Percentiles rank a stretch among this genome's conserved stretches.
phyloP scores from a whole-genome alignment of 2,329 filamentous ascomycete genomes.

The Aspergillus fumigatus region DNA sequence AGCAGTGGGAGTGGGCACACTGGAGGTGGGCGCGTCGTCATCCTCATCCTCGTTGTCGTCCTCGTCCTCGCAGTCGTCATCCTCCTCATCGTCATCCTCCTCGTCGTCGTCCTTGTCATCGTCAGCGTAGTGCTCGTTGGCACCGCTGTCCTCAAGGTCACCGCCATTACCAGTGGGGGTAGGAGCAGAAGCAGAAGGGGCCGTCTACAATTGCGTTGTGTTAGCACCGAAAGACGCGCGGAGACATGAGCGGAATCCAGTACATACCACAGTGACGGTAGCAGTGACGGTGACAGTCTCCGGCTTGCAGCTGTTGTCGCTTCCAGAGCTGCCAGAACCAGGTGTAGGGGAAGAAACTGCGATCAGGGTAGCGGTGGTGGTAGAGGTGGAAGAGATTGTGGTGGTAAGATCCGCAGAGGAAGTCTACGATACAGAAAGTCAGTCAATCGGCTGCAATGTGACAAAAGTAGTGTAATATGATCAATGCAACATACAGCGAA shows the following conservation, averaged over 20 bases:
- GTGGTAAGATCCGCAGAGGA: constrained; percentile 21
- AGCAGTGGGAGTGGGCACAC: too few species aligned
- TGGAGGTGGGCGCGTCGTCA: constrained; percentile 2
- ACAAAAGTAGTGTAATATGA: too few species aligned
- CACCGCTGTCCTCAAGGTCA: not conserved
- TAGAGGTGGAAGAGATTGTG: constrained; percentile 27
- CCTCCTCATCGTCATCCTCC: not conserved
- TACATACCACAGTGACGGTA: constrained; percentile 34
- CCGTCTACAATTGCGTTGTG: constrained; percentile 1
- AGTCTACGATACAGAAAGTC: constrained; percentile 2
- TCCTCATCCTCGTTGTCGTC: constrained; percentile 4
- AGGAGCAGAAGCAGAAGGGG: constrained; percentile 8
- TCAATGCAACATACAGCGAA: constrained; percentile 19
- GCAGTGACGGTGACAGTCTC: constrained; percentile 29
- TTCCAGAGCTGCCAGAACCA: constrained; percentile 7
- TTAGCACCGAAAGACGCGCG: not conserved
- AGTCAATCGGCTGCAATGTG: not conserved
- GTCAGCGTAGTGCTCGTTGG: not conserved
- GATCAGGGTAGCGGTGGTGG: constrained; percentile 25
- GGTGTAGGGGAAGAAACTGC: constrained; percentile 12
- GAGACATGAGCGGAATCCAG: not conserved
- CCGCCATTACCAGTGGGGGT: constrained; percentile 3
- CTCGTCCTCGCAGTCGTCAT: constrained; percentile 2
- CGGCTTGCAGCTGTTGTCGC: constrained; percentile 9
- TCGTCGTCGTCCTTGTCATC: constrained; percentile 1